Evolutionary conservation across 192 early-diverging fungal species (phyloP).

Genomic region (Linnemannia schmuckeri): DNA sequence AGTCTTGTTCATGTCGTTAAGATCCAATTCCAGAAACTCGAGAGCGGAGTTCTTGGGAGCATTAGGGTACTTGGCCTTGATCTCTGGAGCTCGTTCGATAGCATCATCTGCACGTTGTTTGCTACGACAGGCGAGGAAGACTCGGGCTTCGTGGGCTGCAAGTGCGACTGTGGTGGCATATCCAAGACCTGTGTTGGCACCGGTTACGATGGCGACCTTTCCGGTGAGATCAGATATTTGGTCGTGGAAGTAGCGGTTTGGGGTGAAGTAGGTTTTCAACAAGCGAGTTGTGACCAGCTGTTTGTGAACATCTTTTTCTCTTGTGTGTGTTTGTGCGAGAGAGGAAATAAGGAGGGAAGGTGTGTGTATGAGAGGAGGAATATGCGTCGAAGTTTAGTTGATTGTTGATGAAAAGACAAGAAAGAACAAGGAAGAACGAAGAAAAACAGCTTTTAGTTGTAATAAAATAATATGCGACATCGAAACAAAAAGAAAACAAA

Average conservation of each 20-base stretch:
- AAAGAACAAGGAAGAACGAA: no score
- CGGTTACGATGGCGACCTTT: conserved; percentile 64
- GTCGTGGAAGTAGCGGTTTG: conserved; percentile 7
- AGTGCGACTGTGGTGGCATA: conserved; percentile 32
- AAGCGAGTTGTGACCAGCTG: not conserved
- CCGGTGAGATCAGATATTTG: conserved; percentile 50
- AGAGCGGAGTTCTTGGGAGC: not conserved
- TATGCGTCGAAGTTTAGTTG: no score
- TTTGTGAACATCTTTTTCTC: not conserved
- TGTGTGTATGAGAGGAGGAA: no score
- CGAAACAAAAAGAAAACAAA: no score
- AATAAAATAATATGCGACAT: no score
- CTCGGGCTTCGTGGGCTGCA: conserved; percentile 26
- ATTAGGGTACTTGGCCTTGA: conserved; percentile 18
- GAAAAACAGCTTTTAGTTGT: no score
- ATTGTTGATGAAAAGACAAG: no score
- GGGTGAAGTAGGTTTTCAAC: conserved; percentile 8
- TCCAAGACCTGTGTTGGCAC: conserved; percentile 58
- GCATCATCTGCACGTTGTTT: conserved; percentile 13
- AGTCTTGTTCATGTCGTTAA: conserved; percentile 15
- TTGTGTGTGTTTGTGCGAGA: not conserved
- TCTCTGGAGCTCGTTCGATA: conserved; percentile 34
- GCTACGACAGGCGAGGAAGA: conserved; percentile 32
- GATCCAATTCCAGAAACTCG: conserved; percentile 37
- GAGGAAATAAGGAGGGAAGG: no score